Conservation (phyloP, 78 protist genomes). For the Pigoraptor vietnamica region DNA sequence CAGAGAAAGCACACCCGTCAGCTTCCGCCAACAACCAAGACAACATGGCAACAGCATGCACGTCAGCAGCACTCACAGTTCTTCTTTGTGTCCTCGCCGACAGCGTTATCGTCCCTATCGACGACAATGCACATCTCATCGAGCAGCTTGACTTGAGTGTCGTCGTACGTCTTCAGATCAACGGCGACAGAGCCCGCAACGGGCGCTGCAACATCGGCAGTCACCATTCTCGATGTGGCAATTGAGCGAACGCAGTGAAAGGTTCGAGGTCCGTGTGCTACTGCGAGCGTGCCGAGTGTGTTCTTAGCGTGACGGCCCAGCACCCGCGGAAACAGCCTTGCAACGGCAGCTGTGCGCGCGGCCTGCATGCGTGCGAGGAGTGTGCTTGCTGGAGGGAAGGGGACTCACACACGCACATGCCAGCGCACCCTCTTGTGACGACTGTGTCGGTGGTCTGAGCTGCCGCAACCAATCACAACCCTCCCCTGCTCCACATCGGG, state of each 20-base stretch:
- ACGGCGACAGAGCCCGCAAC: not conserved
- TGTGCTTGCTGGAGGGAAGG: too few relatives aligned
- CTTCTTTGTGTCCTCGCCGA: constrained; percentile 63
- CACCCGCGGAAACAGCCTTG: too few relatives aligned
- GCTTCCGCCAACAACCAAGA: not conserved
- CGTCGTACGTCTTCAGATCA: constrained; percentile 2
- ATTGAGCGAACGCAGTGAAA: not conserved
- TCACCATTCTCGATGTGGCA: not conserved
- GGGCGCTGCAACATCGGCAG: not conserved
- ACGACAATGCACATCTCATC: constrained; percentile 62
- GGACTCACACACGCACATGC: too few relatives aligned
- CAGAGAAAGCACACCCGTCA: not conserved
- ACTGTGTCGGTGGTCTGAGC: too few relatives aligned
- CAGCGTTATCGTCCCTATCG: constrained; percentile 54
- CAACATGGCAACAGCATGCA: not conserved
- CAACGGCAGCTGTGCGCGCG: too few relatives aligned
- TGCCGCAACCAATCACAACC: too few relatives aligned
- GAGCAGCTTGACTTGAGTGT: constrained; percentile 38
- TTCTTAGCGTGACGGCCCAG: too few relatives aligned
- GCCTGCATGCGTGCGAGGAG: too few relatives aligned
- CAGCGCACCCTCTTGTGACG: too few relatives aligned
- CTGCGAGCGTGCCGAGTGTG: too few relatives aligned
- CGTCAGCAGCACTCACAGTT: constrained; percentile 41
- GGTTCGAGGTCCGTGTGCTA: too few relatives aligned
- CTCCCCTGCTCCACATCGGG: too few relatives aligned